These are phyloP conservation scores for Papilionanthe hybrid DNA, from an alignment of 116 monocot genomes.

Conservation along the genomic window DNA sequence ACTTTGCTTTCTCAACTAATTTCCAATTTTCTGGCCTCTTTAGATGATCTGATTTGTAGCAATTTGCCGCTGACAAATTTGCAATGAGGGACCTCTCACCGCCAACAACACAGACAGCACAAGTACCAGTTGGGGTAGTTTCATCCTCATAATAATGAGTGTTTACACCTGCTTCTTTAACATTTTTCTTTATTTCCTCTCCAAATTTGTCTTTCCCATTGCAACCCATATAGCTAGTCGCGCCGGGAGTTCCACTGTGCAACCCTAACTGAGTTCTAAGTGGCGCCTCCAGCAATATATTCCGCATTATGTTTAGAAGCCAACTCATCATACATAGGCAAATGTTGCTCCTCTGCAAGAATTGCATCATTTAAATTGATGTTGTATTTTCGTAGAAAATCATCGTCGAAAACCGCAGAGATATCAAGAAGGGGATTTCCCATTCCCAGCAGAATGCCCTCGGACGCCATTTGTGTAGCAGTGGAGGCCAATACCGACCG, in stretches of 20 bases:
- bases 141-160: constrained; percentile 80
- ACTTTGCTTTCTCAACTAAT: constrained; percentile 89
- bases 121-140: constrained; percentile 77
- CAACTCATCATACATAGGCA: constrained; percentile 88
- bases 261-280: constrained; percentile 94
- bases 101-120: constrained; percentile 92
- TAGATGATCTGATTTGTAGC: constrained; percentile 85
- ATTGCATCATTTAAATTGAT: constrained; percentile 77
- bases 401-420: constrained; percentile 81
- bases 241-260: constrained; percentile 97
- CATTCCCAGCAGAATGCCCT: constrained; percentile 85
- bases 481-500: neutral
- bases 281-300: constrained; percentile 97
- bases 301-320: constrained; percentile 66
- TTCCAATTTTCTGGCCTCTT: constrained; percentile 92
- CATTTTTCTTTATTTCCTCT: constrained; percentile 91
- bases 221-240: constrained; percentile 93
- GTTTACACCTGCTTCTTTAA: constrained; percentile 71
- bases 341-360: constrained; percentile 85
- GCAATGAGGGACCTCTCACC: constrained; percentile 92
- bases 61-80: constrained; percentile 87
- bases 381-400: constrained; percentile 69
- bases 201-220: constrained; percentile 96
- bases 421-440: constrained; percentile 97
- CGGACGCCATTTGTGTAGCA: constrained; percentile 40